Percentiles rank a stretch among this genome's conserved stretches.
Evolutionary conservation across 345 rosid species (phyloP).

Genomic region (Boechera stricta): DNA sequence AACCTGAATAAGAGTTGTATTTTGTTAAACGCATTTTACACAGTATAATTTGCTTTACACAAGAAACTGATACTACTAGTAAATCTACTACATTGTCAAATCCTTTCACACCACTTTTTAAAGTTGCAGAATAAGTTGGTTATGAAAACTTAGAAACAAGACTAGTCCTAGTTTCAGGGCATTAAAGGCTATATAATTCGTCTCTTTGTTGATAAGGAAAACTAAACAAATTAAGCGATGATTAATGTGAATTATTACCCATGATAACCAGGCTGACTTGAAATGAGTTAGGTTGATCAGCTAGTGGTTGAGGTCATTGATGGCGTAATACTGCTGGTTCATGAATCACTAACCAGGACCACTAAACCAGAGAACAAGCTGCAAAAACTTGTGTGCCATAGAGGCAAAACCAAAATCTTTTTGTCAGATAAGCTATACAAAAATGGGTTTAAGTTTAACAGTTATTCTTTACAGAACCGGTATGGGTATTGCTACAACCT

Average conservation of each 20-base stretch:
- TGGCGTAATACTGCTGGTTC: neutral
- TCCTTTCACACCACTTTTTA: neutral
- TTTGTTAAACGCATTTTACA: neutral
- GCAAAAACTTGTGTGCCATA: neutral
- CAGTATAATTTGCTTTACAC: neutral
- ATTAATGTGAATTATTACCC: conserved; percentile 1
- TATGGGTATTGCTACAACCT: neutral
- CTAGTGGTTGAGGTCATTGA: conserved; percentile 24
- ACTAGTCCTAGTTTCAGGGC: neutral
- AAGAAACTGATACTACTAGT: neutral
- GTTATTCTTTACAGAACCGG: conserved; percentile 4
- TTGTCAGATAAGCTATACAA: neutral
- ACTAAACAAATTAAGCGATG: neutral
- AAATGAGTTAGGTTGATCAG: conserved; percentile 15
- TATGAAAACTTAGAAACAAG: neutral
- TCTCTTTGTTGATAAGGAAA: neutral
- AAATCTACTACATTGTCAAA: neutral
- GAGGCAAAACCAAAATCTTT: neutral
- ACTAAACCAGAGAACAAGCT: neutral
- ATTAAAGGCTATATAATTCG: neutral
- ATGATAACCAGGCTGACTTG: neutral
- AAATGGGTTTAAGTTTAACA: neutral
- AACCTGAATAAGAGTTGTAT: neutral
- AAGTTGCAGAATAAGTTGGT: neutral
- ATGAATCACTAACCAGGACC: neutral